Base-by-base conservation (phyloP, 2,329 filamentous ascomycete species). In the Fusarium multiceps region DNA sequence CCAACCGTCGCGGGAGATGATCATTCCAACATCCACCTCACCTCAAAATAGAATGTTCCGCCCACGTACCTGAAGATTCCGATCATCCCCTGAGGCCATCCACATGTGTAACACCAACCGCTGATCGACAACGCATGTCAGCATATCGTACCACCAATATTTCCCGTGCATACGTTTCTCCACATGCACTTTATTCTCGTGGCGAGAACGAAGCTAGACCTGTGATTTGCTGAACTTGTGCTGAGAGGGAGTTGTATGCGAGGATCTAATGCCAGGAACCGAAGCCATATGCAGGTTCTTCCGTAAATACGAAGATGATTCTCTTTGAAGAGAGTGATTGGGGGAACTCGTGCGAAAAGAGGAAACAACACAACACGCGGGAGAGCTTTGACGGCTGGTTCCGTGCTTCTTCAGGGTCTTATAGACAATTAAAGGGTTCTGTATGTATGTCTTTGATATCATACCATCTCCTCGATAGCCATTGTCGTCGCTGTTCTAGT, bases 181-280 rank as follows among this genome's bases (percentile, higher is more conserved):
- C n/a, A 4, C 23, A 50, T 51, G 21, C 42, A 43, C 42, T 32
- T 45, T 27, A 9, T 63, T 58, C 20, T 63, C 63, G 49, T 55
- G 7, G 47, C 34, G 16, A 48, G 55, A 48, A 62, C 25, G 51
- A 34, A 47, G 7, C 8, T 34, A 6, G 9, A 6, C 12, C 20
- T 14, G 30, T 55, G 32, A 32, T 55, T 70, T 43, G 55, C 1
- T 27, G 18, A 8, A 5, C 13, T 7, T 13, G 27, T 12, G 30
- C 12, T 27, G 5, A n/a, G 18, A 10, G n/a, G 0, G 5, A 37
- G 57, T 49, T 3, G 6, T 20, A 14, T 34, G 23, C 13, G 41
- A 57, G 7, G 20, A 40, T 40, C 50, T 30, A 18, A 58, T 56
- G 66, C 43, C 66, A 72, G 69, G 69, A 48, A 53, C 69, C 55